These are phyloP conservation scores for Hypoxylon rickii DNA, from an alignment of 495 filamentous ascomycete species.

Conservation along the genomic window DNA sequence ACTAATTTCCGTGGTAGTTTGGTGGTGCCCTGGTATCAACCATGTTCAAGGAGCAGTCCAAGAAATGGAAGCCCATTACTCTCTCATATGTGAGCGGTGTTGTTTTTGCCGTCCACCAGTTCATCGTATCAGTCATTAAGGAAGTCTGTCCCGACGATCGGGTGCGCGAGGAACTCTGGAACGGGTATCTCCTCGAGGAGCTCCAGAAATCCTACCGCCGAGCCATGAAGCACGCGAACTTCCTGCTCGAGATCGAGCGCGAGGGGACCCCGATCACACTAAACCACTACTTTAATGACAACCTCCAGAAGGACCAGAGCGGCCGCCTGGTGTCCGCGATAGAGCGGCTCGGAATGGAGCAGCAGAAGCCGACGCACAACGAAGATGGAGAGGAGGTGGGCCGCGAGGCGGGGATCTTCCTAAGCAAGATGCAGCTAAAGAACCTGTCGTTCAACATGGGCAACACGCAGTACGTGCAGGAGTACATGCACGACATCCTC, in stretches of 20 bases:
- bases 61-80: constrained; percentile 57
- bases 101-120: constrained; percentile 52
- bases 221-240: constrained; percentile 3
- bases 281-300: background rate
- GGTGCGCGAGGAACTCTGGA: constrained; percentile 40
- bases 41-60: constrained; percentile 59
- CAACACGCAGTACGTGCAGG: constrained; percentile 52
- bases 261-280: background rate
- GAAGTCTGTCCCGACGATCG: constrained; percentile 45
- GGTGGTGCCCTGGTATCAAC: constrained; percentile 46
- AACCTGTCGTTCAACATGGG: constrained; percentile 41
- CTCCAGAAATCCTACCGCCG: constrained; percentile 8
- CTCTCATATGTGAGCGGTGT: constrained; percentile 52
- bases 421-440: constrained; percentile 15
- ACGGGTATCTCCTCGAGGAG: constrained; percentile 46
- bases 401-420: constrained; percentile 3
- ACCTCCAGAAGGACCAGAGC: background rate
- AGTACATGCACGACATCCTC: constrained; percentile 63
- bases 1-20: constrained; percentile 30
- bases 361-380: background rate
- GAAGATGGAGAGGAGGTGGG: no score
- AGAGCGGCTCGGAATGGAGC: constrained; percentile 2
- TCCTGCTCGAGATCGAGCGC: background rate
- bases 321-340: constrained; percentile 32
- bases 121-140: constrained; percentile 47